phyloP scores from a whole-genome alignment of 2,329 filamentous ascomycete genomes.

The Bipolaris oryzae region DNA sequence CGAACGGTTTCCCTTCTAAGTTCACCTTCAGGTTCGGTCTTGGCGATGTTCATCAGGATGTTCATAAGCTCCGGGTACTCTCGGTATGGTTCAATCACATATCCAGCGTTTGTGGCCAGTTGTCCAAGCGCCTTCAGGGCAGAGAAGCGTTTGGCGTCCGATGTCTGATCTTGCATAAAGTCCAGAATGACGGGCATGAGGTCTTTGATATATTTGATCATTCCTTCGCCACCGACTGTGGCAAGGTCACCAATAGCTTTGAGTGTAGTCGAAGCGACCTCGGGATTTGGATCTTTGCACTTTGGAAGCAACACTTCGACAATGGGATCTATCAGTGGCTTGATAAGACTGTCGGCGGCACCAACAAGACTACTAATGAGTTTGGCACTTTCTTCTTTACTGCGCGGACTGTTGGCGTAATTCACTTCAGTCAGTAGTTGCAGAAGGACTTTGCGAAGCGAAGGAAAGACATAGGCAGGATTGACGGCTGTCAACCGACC shows the following conservation, averaged over 20 bases:
- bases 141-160: constrained; percentile 86
- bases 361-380: constrained; percentile 90
- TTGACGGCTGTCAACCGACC: constrained; percentile 90
- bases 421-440: constrained; percentile 96
- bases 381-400: constrained; percentile 95
- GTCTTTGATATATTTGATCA: constrained; percentile 87
- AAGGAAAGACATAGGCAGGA: constrained; percentile 96
- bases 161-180: constrained; percentile 91
- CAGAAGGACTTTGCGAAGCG: constrained; percentile 89
- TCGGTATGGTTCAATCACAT: constrained; percentile 94
- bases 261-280: constrained; percentile 92
- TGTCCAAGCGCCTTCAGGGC: constrained; percentile 90
- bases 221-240: constrained; percentile 90
- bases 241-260: constrained; percentile 94
- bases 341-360: constrained; percentile 90
- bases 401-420: constrained; percentile 90
- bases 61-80: constrained; percentile 94
- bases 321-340: constrained; percentile 96
- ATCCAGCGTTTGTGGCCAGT: constrained; percentile 92
- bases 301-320: constrained; percentile 93
- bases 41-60: constrained; percentile 91
- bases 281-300: constrained; percentile 80
- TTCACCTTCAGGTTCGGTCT: constrained; percentile 84
- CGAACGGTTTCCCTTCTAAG: constrained; percentile 95
- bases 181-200: constrained; percentile 96